Evolutionary conservation across 2,329 filamentous ascomycete genomes (phyloP), one percentile per base, ranked within the genome.

Genomic region (Fusarium proliferatum): DNA sequence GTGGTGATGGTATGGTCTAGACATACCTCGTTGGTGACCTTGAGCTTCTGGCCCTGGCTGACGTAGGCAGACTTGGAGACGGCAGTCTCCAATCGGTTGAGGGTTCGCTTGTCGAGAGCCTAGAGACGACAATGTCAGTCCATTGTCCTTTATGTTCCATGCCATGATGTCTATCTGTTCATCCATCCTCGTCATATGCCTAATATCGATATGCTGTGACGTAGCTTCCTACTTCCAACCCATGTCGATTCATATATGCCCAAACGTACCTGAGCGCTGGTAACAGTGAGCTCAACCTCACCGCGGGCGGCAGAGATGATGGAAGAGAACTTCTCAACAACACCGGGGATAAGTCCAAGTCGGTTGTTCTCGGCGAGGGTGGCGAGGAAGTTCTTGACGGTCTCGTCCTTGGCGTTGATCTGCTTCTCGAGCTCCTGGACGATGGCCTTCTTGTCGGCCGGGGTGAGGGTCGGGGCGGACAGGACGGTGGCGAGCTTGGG

Each of bases 311-410:
- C 96, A 80, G 94, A 91, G 88, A 98, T 97, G 80, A 99, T 87
- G 82, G 92, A 88, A 76, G 82, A 88, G 81, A 98, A 99, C 90
- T 98, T 98, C 82, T 93, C 90, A 82, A 91, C 92, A 74, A 98
- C 92, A 78, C 92, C 91, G 84, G 92, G 88, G 72, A 99, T 89
- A 73, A 96, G 87, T 75, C 92, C 91, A 77, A 99, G 88, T 78
- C 96, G 91, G 91, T 99, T 99, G 91, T 99, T 97, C 87, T 96
- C 94, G 77, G 96, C 96, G 67, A 99, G 90, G 65, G 96, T 93
- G 65, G 87, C 82, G 79, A 99, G 90, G 88, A 99, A 95, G 90
- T 98, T 97, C 91, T 96, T 95, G 84, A 98, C 87, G 73, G 95
- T 94, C 82, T 94, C 91, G 82, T 93, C 94, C 83, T 92, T 89